Conservation (phyloP, 495 filamentous ascomycete genomes). For the Chaetomium fimeti region DNA sequence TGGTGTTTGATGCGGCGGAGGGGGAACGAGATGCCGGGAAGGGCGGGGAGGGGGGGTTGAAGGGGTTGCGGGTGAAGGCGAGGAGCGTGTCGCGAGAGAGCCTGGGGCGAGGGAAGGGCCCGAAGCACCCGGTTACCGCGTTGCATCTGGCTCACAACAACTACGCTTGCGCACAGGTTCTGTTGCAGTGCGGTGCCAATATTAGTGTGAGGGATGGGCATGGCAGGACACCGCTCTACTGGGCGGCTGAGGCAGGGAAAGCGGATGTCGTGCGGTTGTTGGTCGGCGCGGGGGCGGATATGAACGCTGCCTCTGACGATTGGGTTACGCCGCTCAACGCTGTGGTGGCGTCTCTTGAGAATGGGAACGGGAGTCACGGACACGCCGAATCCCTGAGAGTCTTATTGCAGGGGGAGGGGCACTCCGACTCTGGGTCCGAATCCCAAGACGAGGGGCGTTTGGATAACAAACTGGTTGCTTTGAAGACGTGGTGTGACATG, state of each 20-base stretch:
- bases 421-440: not conserved
- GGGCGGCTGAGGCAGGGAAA: constrained; percentile 19
- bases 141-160: constrained; percentile 26
- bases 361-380: not conserved
- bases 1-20: constrained; percentile 15
- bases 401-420: not conserved
- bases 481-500: not conserved
- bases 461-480: not conserved
- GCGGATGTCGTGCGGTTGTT: constrained; percentile 19
- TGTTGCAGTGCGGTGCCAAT: constrained; percentile 24
- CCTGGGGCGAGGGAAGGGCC: not conserved
- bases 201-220: constrained; percentile 13
- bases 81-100: not conserved
- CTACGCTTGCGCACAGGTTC: not conserved
- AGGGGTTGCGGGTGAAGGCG: not conserved
- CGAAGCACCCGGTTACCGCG: constrained; percentile 21
- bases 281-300: constrained; percentile 16
- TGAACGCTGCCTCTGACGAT: constrained; percentile 11
- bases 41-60: not conserved
- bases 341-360: constrained; percentile 6
- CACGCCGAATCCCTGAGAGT: constrained; percentile 9
- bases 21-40: not conserved
- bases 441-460: not conserved
- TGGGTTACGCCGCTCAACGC: constrained; percentile 17
- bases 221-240: constrained; percentile 26